Evolutionary conservation across 2,329 filamentous ascomycete species (phyloP), one percentile per base, ranked within the genome.

Genomic region (Ilyonectria mors-panacis): DNA sequence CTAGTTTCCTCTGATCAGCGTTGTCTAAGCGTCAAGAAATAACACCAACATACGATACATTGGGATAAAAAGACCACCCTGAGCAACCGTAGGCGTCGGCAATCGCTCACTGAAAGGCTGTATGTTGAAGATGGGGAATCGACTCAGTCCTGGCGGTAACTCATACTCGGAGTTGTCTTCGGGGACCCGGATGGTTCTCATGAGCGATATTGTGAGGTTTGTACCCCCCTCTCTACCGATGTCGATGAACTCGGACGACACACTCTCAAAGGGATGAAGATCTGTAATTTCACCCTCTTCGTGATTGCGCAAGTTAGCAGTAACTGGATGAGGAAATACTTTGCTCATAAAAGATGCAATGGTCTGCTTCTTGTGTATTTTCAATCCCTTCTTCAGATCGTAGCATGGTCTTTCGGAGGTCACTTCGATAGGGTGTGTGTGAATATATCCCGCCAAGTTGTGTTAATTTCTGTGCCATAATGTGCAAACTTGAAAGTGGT

Each of bases 31-130:
- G 39, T 6, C 8, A 42, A n/a, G 17, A n/a, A 42, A n/a, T 12
- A 33, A 7, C 30, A 33, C 10, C 30, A 42, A 42, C 39, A 4
- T n/a, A 42, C 39, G 39, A 19, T 59, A 59, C 44, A 59, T 59
- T n/a, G 56, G 56, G 8, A 59, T 19, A 9, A 59, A 50, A 21
- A 59, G 15, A n/a, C 56, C 56, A 13, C 56, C 56, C 30, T 59
- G 17, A 8, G 56, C 26, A 17, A 26, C 56, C 6, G 17, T 33
- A 19, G 17, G n/a, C 7, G 44, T 19, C 8, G 44, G 56, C 13
- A 59, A 21, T n/a, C 30, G 17, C 12, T 59, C 26, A 5, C 44
- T 50, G 44, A 21, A 59, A n/a, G 56, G 56, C 17, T 48, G 26
- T 23, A n/a, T 37, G 19, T 50, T 39, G 17, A 59, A 51, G 2